Base-by-base conservation (phyloP, 2,329 filamentous ascomycete species). In the Alternaria conjuncta region DNA sequence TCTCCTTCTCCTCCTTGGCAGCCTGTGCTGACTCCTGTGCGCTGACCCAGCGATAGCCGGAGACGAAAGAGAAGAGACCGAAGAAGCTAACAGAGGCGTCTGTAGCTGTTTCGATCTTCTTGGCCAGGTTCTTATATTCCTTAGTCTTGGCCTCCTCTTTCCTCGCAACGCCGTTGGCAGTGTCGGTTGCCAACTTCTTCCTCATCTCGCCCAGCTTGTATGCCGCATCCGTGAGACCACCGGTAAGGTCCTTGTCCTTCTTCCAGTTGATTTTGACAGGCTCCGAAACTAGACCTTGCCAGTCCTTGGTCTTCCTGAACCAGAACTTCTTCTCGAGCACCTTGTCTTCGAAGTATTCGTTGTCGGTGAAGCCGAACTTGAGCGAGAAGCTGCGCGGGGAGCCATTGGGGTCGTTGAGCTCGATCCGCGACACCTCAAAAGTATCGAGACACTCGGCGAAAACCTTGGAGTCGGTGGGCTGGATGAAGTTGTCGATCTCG, bases 311-410 rank as follows among this genome's bases (percentile, higher is more conserved):
- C 78, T 87, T 86, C 70, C 94, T 89, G 86, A 90, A 93, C 87
- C 90, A 95, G 82, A 98, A 97, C 78, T 92, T 92, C 89, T 98
- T 98, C 83, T 95, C 92, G 53, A 98, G 82, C 57, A 89, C 87
- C 58, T 83, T 85, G 82, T 97, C 86, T 77, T 90, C 86, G 74
- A 98, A 97, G 83, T 90, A 90, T 54, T 93, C 89, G 82, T 98
- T 98, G 67, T 89, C 86, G 63, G 82, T 82, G 81, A 97, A 97
- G 74, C 92, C 89, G 76, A 96, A 93, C 66, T 84, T 89, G 84
- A 81, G 70, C 64, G 86, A 84, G 72, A 98, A 80, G 82, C 90
- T 94, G 79, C 94, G 90, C 21, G 95, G 95, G 75, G 96, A 92
- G 75, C 92, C 93, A 60, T 83, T 80, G 65, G 85, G 85, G 68